These are phyloP conservation scores for Nothophaeocryptopus gaeumannii DNA, from an alignment of 2,329 filamentous ascomycete genomes.

Conservation along the genomic window DNA sequence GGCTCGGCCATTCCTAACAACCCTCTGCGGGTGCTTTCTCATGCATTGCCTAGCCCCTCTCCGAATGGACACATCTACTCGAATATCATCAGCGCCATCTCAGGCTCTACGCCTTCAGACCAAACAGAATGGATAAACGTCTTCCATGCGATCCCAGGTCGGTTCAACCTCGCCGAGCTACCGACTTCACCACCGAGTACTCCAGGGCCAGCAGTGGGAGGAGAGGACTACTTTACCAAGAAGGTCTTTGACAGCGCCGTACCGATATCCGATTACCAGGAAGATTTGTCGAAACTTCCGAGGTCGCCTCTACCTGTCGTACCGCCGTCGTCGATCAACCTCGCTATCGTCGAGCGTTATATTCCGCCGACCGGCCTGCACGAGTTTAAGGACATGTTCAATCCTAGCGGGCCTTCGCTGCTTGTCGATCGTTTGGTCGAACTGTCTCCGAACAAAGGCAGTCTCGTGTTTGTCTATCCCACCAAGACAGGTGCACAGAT, in stretches of 20 bases:
- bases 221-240: constrained; percentile 61
- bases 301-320: constrained; percentile 58
- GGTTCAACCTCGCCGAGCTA: constrained; percentile 60
- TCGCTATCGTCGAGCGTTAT: constrained; percentile 62
- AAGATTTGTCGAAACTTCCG: constrained; percentile 50
- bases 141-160: constrained; percentile 61
- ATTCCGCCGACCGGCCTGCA: constrained; percentile 60
- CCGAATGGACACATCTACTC: constrained; percentile 52
- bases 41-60: constrained; percentile 58
- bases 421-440: constrained; percentile 61
- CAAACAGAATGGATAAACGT: constrained; percentile 61
- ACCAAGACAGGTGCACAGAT: constrained; percentile 56
- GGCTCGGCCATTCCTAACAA: constrained; percentile 34
- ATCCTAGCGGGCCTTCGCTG: constrained; percentile 53
- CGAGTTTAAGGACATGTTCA: constrained; percentile 60
- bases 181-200: constrained; percentile 63
- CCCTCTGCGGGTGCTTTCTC: constrained; percentile 57
- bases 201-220: constrained; percentile 50
- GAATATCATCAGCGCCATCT: constrained; percentile 54
- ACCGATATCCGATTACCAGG: constrained; percentile 57
- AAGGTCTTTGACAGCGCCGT: constrained; percentile 63
- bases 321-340: constrained; percentile 57
- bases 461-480: constrained; percentile 62
- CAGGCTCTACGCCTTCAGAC: constrained; percentile 49
- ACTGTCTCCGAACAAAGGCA: constrained; percentile 56